A percentile compares a stretch with the other conserved stretches of the same genome.
These are phyloP conservation scores for Entomortierella lignicola DNA, from an alignment of 192 early-diverging fungal species.

Conservation along the genomic window DNA sequence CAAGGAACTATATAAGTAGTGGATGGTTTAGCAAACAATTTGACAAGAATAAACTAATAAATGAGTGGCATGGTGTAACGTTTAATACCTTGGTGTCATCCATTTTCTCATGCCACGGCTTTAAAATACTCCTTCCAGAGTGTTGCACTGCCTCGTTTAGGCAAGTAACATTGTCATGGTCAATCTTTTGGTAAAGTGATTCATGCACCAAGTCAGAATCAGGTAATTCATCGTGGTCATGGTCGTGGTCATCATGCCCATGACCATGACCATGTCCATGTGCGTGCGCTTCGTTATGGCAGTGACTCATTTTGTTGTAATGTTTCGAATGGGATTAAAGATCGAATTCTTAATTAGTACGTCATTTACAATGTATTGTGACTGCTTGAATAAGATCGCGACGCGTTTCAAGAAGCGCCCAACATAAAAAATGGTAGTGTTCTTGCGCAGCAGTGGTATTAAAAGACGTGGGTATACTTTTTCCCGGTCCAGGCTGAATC, in stretches of 20 bases:
- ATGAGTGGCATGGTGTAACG: not conserved
- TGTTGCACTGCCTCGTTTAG: constrained; percentile 81
- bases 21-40: too few relatives aligned
- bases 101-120: constrained; percentile 84
- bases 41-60: not conserved
- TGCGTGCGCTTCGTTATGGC: constrained; percentile 66
- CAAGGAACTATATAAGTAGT: constrained; percentile 73
- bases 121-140: constrained; percentile 81
- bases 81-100: constrained; percentile 71
- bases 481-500: too few relatives aligned
- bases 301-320: constrained; percentile 49
- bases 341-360: too few relatives aligned
- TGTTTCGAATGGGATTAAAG: not conserved
- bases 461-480: too few relatives aligned
- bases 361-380: too few relatives aligned
- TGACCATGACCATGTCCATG: constrained; percentile 63
- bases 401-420: too few relatives aligned
- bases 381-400: too few relatives aligned
- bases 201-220: constrained; percentile 72
- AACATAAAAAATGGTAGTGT: too few relatives aligned
- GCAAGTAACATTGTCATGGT: constrained; percentile 80
- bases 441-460: too few relatives aligned
- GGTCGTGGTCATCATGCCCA: constrained; percentile 71
- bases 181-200: constrained; percentile 82
- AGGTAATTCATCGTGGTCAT: constrained; percentile 79